phyloP scores from a whole-genome alignment of 306 rosid genomes.

The Rosa persica region DNA sequence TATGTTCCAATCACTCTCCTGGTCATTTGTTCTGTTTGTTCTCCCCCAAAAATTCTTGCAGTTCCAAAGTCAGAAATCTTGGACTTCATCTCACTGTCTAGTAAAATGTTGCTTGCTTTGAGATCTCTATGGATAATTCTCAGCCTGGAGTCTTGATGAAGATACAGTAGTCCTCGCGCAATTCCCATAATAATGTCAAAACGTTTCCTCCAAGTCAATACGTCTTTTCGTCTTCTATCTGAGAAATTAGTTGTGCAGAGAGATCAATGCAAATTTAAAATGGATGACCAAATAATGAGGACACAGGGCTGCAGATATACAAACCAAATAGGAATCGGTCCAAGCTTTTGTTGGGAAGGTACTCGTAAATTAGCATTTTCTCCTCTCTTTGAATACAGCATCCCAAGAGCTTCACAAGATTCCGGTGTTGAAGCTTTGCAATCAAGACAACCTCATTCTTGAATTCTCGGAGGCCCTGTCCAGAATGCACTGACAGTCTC shows the following conservation, averaged over 20 bases:
- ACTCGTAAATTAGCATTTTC: slow-evolving; percentile 55
- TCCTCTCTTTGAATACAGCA: slow-evolving; percentile 47
- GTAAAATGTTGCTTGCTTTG: slow-evolving; percentile 52
- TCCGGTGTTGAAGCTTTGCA: slow-evolving; percentile 61
- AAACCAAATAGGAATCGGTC: slow-evolving; percentile 50
- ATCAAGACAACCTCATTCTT: slow-evolving; percentile 56
- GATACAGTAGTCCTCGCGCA: slow-evolving; percentile 57
- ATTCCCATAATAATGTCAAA: slow-evolving; percentile 40
- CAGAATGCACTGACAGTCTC: slow-evolving; percentile 40
- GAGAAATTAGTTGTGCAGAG: neutral
- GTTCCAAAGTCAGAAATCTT: slow-evolving; percentile 72
- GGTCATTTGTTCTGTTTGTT: slow-evolving; percentile 51
- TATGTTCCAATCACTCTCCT: slow-evolving; percentile 56
- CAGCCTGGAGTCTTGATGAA: slow-evolving; percentile 62
- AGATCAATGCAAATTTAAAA: neutral
- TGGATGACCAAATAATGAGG: neutral
- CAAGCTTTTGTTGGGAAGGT: slow-evolving; percentile 59
- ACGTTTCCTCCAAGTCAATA: slow-evolving; percentile 39
- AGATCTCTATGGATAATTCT: slow-evolving; percentile 61
- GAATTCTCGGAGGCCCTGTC: slow-evolving; percentile 50
- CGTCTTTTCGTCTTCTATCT: slow-evolving; percentile 24
- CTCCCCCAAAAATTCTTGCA: slow-evolving; percentile 56
- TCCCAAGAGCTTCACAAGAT: slow-evolving; percentile 63
- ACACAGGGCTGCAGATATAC: neutral
- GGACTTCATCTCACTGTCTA: slow-evolving; percentile 47